Percentiles rank a stretch among this genome's conserved stretches.
These are phyloP conservation scores for Halophytophthora batemanensis DNA, from an alignment of 352 stramenopile genomes.

Conservation along the genomic window DNA sequence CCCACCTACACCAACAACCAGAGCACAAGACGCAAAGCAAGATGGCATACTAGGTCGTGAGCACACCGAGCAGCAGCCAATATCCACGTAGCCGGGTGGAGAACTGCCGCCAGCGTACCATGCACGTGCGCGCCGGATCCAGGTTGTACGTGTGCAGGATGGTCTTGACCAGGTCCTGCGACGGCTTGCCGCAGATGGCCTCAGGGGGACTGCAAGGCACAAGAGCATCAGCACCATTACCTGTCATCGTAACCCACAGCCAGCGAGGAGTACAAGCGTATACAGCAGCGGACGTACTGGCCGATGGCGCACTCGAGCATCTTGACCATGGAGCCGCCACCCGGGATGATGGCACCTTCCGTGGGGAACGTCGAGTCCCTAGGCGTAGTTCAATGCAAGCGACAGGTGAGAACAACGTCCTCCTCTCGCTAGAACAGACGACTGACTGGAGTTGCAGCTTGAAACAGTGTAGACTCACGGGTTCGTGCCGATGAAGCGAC, in stretches of 20 bases:
- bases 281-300: slow-evolving; percentile 34
- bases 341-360: slow-evolving; percentile 69
- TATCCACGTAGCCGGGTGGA: not conserved
- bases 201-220: slow-evolving; percentile 46
- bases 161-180: slow-evolving; percentile 77
- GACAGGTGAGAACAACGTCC: not conserved
- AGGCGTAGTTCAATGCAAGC: not conserved
- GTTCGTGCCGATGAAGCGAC: slow-evolving; percentile 82
- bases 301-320: slow-evolving; percentile 66
- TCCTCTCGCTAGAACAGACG: no score
- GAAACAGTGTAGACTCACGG: slow-evolving; percentile 37
- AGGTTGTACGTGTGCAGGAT: slow-evolving; percentile 73
- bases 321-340: slow-evolving; percentile 63
- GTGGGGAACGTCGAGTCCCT: slow-evolving; percentile 78
- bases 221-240: not conserved
- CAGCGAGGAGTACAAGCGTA: no score
- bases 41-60: no score
- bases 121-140: slow-evolving; percentile 71
- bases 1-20: slow-evolving; percentile 44
- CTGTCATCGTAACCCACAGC: no score
- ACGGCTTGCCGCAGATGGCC: slow-evolving; percentile 78
- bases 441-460: no score
- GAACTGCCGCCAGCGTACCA: slow-evolving; percentile 33
- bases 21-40: not conserved
- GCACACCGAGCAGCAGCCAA: not conserved